Evolutionary conservation across 2,329 filamentous ascomycete genomes (phyloP).

Genomic region (Aspergillus pseudonomiae): DNA sequence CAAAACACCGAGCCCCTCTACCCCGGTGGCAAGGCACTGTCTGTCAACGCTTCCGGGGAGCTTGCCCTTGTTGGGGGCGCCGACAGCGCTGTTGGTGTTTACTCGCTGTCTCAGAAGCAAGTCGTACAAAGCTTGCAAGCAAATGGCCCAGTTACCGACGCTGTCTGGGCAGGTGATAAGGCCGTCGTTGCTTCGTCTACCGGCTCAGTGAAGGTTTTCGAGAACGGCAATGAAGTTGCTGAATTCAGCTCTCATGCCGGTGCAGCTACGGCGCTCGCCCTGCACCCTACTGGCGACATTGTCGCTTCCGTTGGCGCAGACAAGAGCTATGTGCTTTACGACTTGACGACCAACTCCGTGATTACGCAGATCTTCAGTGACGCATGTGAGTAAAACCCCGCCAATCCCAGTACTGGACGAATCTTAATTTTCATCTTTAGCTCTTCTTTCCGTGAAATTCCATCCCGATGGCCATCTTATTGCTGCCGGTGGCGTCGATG

Average conservation of each 20-base stretch:
- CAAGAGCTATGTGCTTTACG: conserved; percentile 91
- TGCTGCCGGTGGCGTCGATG: conserved; percentile 76
- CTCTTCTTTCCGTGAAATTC: conserved; percentile 77
- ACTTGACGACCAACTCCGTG: conserved; percentile 67
- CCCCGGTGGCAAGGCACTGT: conserved; percentile 60
- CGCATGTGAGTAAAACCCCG: conserved; percentile 61
- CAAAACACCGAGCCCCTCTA: conserved; percentile 61
- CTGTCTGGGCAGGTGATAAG: conserved; percentile 62
- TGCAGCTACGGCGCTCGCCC: conserved; percentile 71
- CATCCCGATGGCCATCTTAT: conserved; percentile 97
- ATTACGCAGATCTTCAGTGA: conserved; percentile 80
- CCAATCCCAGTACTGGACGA: conserved; percentile 11
- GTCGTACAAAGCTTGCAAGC: conserved; percentile 69
- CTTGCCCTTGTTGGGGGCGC: conserved; percentile 74
- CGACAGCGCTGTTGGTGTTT: conserved; percentile 76
- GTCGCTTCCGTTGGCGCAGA: conserved; percentile 86
- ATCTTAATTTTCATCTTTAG: conserved; percentile 47
- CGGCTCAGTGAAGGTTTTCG: conserved; percentile 78
- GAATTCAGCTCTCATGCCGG: conserved; percentile 82
- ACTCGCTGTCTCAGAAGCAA: conserved; percentile 75
- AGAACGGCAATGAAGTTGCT: conserved; percentile 69
- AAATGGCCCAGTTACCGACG: conserved; percentile 69
- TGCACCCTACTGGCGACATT: conserved; percentile 82
- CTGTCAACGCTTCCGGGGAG: conserved; percentile 62
- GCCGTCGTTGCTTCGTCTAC: conserved; percentile 74